Evolutionary conservation across 768 basidiomycete species (phyloP).

Genomic region (Piloderma croceum): DNA sequence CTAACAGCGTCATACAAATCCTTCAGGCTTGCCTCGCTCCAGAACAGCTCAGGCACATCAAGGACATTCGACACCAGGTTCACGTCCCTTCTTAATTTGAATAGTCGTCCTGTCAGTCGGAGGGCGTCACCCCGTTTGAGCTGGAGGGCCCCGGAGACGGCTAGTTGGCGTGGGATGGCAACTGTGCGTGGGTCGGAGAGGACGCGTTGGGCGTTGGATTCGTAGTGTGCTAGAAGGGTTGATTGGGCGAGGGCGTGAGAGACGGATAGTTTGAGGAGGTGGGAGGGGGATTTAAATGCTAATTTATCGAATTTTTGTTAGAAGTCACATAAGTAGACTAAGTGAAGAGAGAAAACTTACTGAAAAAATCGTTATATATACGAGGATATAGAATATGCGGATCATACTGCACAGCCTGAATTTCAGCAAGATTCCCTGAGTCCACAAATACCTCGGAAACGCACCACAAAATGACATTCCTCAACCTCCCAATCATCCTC

Average conservation of each 20-base stretch:
- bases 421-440: constrained; percentile 2
- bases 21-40: constrained; percentile 88
- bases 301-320: too few relatives aligned
- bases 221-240: constrained; percentile 84
- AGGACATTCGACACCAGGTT: constrained; percentile 91
- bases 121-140: constrained; percentile 79
- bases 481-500: constrained; percentile 88
- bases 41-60: constrained; percentile 91
- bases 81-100: constrained; percentile 84
- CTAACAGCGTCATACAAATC: constrained; percentile 88
- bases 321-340: constrained; percentile 2
- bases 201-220: constrained; percentile 69
- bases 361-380: constrained; percentile 96
- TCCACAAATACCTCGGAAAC: constrained; percentile 22
- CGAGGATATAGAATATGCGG: constrained; percentile 78
- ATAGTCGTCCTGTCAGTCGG: constrained; percentile 78
- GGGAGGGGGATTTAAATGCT: constrained; percentile 91
- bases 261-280: constrained; percentile 87
- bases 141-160: constrained; percentile 66
- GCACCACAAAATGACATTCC: constrained; percentile 82
- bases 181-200: constrained; percentile 72
- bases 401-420: constrained; percentile 59
- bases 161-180: constrained; percentile 81
- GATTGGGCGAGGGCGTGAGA: constrained; percentile 94
- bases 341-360: constrained; percentile 39